Conservation (phyloP, 305 asterid species). For the Solanum hybrid region DNA sequence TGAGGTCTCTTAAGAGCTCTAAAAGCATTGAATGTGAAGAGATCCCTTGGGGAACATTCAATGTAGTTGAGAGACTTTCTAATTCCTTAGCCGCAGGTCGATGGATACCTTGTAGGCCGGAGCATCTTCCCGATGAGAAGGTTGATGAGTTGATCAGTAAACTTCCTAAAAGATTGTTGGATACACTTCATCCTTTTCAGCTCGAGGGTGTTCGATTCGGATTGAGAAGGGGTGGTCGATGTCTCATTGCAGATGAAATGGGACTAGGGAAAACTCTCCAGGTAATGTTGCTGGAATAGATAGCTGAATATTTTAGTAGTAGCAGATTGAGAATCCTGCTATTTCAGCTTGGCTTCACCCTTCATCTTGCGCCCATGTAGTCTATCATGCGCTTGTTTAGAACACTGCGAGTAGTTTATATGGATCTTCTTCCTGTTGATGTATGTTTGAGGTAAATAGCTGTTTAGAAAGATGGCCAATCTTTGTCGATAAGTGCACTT, state of each 20-base stretch:
- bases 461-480: neutral
- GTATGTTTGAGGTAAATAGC: neutral
- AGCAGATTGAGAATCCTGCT: neutral
- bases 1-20: constrained; percentile 55
- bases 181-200: constrained; percentile 73
- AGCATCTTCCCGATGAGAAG: constrained; percentile 71
- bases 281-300: constrained; percentile 26
- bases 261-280: constrained; percentile 96
- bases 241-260: constrained; percentile 97
- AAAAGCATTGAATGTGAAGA: constrained; percentile 61
- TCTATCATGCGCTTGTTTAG: neutral
- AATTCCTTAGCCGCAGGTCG: constrained; percentile 40
- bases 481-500: neutral
- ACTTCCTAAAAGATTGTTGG: constrained; percentile 55
- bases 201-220: constrained; percentile 87
- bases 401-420: neutral
- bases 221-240: constrained; percentile 84
- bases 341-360: neutral
- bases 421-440: neutral
- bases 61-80: constrained; percentile 65
- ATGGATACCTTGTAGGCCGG: constrained; percentile 90
- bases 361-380: neutral
- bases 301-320: neutral
- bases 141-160: constrained; percentile 58
- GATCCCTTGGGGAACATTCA: constrained; percentile 85